Conservation (phyloP, 768 basidiomycete species). For the Ramaria sp. region DNA sequence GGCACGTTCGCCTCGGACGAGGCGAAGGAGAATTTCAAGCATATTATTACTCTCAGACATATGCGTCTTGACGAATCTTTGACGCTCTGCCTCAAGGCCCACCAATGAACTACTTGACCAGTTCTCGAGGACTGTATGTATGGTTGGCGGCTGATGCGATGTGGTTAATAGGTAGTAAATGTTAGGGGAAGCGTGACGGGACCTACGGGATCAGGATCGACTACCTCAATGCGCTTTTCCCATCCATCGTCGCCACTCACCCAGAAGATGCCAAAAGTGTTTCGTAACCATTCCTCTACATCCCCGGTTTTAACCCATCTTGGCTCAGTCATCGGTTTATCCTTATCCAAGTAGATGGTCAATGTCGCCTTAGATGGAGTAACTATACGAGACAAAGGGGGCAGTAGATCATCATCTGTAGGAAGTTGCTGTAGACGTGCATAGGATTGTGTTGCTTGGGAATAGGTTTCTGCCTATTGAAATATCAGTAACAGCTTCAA, state of each 20-base stretch:
- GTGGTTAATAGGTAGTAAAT: neutral
- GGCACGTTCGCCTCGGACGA: conserved; percentile 83
- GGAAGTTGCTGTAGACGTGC: conserved; percentile 37
- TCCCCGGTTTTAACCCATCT: conserved; percentile 96
- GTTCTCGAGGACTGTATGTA: conserved; percentile 79
- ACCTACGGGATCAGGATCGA: conserved; percentile 91
- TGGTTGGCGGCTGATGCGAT: conserved; percentile 67
- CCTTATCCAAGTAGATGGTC: conserved; percentile 72
- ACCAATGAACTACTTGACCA: conserved; percentile 84
- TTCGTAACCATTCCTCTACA: conserved; percentile 86
- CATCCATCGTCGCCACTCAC: conserved; percentile 71
- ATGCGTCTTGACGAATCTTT: conserved; percentile 82
- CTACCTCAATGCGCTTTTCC: conserved; percentile 87
- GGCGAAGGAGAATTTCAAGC: conserved; percentile 84
- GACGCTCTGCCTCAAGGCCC: conserved; percentile 64
- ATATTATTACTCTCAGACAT: conserved; percentile 81
- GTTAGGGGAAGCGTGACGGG: conserved; percentile 2
- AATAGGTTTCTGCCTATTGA: conserved; percentile 63
- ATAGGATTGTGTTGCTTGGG: conserved; percentile 64
- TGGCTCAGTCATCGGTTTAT: conserved; percentile 85
- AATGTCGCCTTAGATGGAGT: conserved; percentile 53
- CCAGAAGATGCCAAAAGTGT: conserved; percentile 87
- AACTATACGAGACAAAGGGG: conserved; percentile 52
- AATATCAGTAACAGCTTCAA: conserved; percentile 8
- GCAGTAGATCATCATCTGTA: conserved; percentile 44